Evolutionary conservation across 768 basidiomycete species (phyloP), one percentile per base, ranked within the genome.

Genomic region (Obba rivulosa): DNA sequence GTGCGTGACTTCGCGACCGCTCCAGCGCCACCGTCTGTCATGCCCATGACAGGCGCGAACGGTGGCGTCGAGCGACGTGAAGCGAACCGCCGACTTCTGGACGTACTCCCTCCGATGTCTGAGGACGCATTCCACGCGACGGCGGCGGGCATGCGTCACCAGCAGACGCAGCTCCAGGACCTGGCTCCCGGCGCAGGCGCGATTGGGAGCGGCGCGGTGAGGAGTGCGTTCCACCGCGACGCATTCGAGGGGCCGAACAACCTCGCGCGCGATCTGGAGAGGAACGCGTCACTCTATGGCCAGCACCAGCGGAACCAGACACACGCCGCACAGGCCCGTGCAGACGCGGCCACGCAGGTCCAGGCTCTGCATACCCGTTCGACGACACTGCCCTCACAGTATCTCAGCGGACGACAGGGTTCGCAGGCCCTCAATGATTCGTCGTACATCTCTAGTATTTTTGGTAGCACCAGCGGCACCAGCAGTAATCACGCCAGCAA

Each of bases 91-190:
- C 60, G 48, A 43, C 57, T 62, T 14, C 48, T 56, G 16, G 50
- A 57, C 38, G 43, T 42, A 8, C 36, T 57, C n/a, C 54, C 57
- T 2, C 41, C 45, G 36, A 64, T 70, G 41, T 68, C 67, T 1
- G 70, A 71, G 48, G 63, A 68, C 31, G 66, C 68, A 17, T 67
- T 71, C 49, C 67, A 68, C 43, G 55, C 64, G 2, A 50, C 53
- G 13, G 58, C 53, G 13, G 49, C 43, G 23, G 41, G 52, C 2
- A 46, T 40, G 3, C 48, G 41, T 14, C 31, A 45, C 14, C 41
- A 41, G 13, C 45, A 41, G 20, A 35, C 37, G 34, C 24, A 39
- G 17, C 5, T 23, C 22, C 13, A n/a, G n/a, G n/a, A n/a, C n/a
- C n/a, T n/a, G n/a, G n/a, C n/a, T n/a, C n/a, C n/a, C n/a, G n/a